Evolutionary conservation across 495 filamentous ascomycete species (phyloP), one percentile per base, ranked within the genome.

Genomic region (Tirmania nivea): DNA sequence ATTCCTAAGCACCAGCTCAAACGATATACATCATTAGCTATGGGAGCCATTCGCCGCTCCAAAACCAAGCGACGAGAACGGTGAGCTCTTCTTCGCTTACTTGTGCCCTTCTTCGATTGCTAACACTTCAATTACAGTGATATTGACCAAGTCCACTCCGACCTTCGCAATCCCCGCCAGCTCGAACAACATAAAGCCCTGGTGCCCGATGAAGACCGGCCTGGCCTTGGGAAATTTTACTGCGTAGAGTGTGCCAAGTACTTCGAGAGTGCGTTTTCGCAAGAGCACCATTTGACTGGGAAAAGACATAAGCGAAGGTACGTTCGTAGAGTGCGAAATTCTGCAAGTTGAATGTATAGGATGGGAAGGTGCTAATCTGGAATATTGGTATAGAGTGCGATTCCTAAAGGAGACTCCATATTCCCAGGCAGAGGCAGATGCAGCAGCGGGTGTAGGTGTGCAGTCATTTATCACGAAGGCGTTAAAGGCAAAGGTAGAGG

Each of bases 171-270:
- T 12, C 73, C 81, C 8, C 81, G 79, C 59, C 87, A 94, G 64
- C 77, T 97, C 21, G 68, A 73, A 39, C 75, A 83, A 50, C 81
- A 79, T 72, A 84, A 86, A 61, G 75, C 77, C 34, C 72, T 79
- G 48, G 89, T 94, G 60, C 80, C 83, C 25, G 69, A 75, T 17
- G 89, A 94, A 64, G 89, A 95, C 59, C 74, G 90, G 14, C 90
- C 89, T 8, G 88, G 78, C 0, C 70, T 94, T 31, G 89, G 89
- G 6, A 69, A 73, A 61, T 80, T 76, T 57, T 94, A 94, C 65
- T 97, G 89, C 66, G 71, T 82, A n/a, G 84, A 93, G 69, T 97
- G 89, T 63, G 79, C 87, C 39, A 95, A 93, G 70, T 95, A 83
- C 80, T 95, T 89, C 66, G 90, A 95, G 68, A 81, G 78, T 52